Base-by-base conservation (phyloP, 306 rosid genomes). In the Quercus ilex region DNA sequence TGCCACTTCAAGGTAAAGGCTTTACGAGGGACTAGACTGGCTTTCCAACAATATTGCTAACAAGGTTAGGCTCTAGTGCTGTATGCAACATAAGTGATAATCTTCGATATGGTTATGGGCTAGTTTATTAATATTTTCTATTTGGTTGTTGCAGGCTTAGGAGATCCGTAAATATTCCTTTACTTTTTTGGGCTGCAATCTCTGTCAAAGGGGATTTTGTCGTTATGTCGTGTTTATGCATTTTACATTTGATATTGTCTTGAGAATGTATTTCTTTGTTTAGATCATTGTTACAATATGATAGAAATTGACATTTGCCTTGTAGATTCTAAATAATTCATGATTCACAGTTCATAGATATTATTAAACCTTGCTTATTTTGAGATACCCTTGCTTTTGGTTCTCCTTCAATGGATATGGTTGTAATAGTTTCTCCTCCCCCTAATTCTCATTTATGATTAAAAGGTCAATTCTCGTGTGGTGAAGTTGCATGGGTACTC, bases 1-100 rank as follows among this genome's bases (percentile, higher is more conserved):
- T 76, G 89, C 89, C 84, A 85, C 86, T 57, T 88, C 88, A 43
- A 88, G 89, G 28, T 88, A 88, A 82, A 87, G 92, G 73, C 87
- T 86, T 31, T 88, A 84, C 3, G 88, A 88, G 80, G 92, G 88
- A 31, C 77, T 88, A 33, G 88, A 88, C 51, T 84, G 88, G 90
- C 92, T 88, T 75, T 84, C 88, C 77, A 88, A 84, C 86, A 88
- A 88, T 33, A 84, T 88, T 55, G 85, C 87, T 73, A 88, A 78
- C 80, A 88, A 78, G 88, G 90, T 65, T 80, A 64, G 6, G 52
- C 20, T 33, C 33, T n/a, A 38, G 67, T 41, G 72, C 57, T 60
- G 4, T 0, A 5, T 57, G 13, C 26, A n/a, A n/a, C 63, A 9
- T 7, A n/a, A 8, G 15, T 26, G n/a, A 8, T 65, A 2, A 3